Conservation (phyloP, 2,329 filamentous ascomycete species). For the Diaporthe nobilis region DNA sequence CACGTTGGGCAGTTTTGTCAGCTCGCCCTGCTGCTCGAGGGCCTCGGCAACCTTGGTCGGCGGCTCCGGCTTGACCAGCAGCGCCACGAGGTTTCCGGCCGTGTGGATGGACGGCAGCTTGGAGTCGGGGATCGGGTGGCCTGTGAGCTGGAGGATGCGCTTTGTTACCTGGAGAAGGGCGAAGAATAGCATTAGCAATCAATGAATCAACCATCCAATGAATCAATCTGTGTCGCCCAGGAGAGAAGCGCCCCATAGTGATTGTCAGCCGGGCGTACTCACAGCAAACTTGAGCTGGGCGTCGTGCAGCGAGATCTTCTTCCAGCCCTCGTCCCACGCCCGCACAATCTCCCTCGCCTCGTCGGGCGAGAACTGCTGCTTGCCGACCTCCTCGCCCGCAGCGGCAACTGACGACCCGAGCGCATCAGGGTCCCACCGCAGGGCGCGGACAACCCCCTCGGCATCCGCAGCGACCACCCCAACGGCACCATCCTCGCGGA, state of each 20-base stretch:
- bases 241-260: background rate
- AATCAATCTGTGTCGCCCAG: background rate
- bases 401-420: constrained; percentile 10
- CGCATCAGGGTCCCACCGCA: constrained; percentile 43
- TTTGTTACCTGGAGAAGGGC: constrained; percentile 77
- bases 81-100: constrained; percentile 67
- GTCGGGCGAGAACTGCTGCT: constrained; percentile 48
- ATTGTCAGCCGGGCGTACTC: constrained; percentile 48
- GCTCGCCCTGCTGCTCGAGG: constrained; percentile 62
- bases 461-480: constrained; percentile 55
- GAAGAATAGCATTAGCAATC: constrained; percentile 38
- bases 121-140: constrained; percentile 80
- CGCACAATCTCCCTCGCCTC: constrained; percentile 60
- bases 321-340: constrained; percentile 70
- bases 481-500: constrained; percentile 56
- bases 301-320: constrained; percentile 69
- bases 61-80: constrained; percentile 68
- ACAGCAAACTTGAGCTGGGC: constrained; percentile 80
- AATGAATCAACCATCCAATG: background rate
- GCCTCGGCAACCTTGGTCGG: constrained; percentile 74
- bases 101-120: constrained; percentile 71
- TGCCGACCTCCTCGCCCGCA: constrained; percentile 43
- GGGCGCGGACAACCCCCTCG: constrained; percentile 45
- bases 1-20: constrained; percentile 77
- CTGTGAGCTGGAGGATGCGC: constrained; percentile 85